These are phyloP conservation scores for Tylopilus sp. DNA, from an alignment of 1,284 basidiomycete genomes.

Conservation along the genomic window DNA sequence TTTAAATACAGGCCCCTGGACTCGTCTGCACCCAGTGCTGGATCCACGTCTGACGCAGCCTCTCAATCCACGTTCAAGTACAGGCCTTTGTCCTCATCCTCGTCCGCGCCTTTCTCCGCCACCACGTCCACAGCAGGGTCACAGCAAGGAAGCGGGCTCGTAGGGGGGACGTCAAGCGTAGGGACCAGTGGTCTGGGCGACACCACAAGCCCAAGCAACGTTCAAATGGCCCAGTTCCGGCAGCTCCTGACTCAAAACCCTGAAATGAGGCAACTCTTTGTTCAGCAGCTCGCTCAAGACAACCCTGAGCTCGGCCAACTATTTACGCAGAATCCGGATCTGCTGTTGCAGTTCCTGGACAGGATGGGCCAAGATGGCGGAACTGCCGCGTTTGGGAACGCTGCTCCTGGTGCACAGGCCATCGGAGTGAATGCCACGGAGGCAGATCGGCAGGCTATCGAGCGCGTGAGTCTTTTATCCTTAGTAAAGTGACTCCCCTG, in stretches of 20 bases:
- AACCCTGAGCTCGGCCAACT: constrained; percentile 1
- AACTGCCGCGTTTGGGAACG: too few species aligned
- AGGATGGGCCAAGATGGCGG: not conserved
- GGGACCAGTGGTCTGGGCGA: not conserved
- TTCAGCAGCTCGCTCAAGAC: constrained; percentile 3
- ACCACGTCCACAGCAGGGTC: not conserved
- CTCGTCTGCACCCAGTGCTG: not conserved
- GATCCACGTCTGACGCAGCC: not conserved
- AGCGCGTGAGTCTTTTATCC: constrained; percentile 1
- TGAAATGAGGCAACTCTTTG: not conserved
- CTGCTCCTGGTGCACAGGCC: not conserved
- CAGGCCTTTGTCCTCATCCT: not conserved
- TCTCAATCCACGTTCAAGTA: not conserved
- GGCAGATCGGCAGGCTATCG: constrained; percentile 1
- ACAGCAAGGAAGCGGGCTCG: not conserved
- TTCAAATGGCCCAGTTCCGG: constrained; percentile 1
- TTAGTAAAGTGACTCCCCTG: not conserved
- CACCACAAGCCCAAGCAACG: not conserved
- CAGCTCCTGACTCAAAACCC: constrained; percentile 2
- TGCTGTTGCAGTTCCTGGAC: constrained; percentile 1
- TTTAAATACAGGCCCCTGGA: not conserved
- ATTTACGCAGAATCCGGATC: constrained; percentile 7
- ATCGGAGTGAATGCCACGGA: not conserved
- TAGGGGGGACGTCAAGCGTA: not conserved
- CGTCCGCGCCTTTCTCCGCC: not conserved